These are phyloP conservation scores for Dictyostelium brefeldianum DNA, from an alignment of 78 protist species.

Conservation along the genomic window DNA sequence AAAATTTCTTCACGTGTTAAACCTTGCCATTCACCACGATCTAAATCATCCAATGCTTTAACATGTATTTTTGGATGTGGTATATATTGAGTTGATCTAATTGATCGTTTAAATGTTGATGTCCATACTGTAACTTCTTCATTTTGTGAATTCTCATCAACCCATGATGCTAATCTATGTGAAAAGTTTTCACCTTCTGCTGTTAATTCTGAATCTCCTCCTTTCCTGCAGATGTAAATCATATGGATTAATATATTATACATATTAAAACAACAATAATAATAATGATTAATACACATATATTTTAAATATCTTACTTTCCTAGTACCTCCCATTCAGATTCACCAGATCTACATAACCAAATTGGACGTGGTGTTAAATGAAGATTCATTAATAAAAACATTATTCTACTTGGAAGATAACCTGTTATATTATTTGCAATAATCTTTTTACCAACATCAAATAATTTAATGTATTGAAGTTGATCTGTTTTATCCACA, in stretches of 20 bases:
- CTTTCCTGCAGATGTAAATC: conserved; percentile 83
- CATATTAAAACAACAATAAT: neutral
- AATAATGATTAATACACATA: neutral
- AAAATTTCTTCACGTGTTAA: conserved; percentile 93
- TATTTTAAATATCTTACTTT: neutral
- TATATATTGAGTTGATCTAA: conserved; percentile 80
- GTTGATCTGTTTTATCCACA: conserved; percentile 36
- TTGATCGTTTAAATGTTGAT: conserved; percentile 75
- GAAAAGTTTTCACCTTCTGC: conserved; percentile 87
- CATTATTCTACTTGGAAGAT: conserved; percentile 86
- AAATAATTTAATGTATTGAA: conserved; percentile 58
- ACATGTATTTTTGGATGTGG: conserved; percentile 81
- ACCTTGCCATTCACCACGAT: conserved; percentile 97
- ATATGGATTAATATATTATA: neutral
- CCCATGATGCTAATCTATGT: conserved; percentile 72
- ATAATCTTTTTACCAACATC: conserved; percentile 79
- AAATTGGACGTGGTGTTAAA: conserved; percentile 86
- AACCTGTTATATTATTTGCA: conserved; percentile 76
- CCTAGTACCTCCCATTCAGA: conserved; percentile 56
- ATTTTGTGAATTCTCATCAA: conserved; percentile 44
- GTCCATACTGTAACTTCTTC: conserved; percentile 89
- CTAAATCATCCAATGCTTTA: conserved; percentile 92
- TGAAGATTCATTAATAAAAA: conserved; percentile 90
- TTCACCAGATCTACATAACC: conserved; percentile 70
- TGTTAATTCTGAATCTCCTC: conserved; percentile 94